Percentiles rank a stretch among this genome's conserved stretches.
Evolutionary conservation across 2,329 filamentous ascomycete genomes (phyloP).

Genomic region (Colletotrichum karsti): DNA sequence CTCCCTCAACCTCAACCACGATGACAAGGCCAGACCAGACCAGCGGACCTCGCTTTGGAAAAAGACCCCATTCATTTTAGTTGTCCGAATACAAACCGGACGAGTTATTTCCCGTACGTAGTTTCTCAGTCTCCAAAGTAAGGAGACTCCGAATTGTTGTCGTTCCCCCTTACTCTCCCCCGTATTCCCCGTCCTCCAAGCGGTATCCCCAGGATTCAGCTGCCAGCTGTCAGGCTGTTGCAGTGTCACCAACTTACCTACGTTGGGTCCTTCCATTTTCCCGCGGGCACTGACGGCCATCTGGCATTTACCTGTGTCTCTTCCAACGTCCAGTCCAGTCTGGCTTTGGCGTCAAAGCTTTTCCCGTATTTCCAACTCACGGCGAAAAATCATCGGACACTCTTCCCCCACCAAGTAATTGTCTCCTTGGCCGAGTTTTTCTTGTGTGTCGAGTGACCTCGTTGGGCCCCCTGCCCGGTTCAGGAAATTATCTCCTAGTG

Average conservation of each 20-base stretch:
- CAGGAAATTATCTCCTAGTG: slow-evolving; percentile 30
- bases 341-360: too few relatives aligned
- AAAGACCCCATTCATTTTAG: too few relatives aligned
- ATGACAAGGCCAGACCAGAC: neutral
- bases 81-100: neutral
- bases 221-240: neutral
- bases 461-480: slow-evolving; percentile 19
- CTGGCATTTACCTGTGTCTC: neutral
- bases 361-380: too few relatives aligned
- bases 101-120: neutral
- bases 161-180: neutral
- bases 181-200: neutral
- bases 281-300: neutral
- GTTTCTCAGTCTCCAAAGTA: too few relatives aligned
- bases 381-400: slow-evolving; percentile 17
- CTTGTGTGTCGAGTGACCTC: slow-evolving; percentile 22
- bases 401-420: slow-evolving; percentile 5
- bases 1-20: neutral
- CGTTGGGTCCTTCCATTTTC: neutral
- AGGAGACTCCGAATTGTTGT: neutral
- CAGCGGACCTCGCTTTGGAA: neutral
- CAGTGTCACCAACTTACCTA: neutral
- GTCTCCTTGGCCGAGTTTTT: neutral
- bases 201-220: neutral
- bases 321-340: too few relatives aligned